A percentile compares a stretch with the other conserved stretches of the same genome.
Conservation (phyloP, 2,329 filamentous ascomycete species). For the Phoma herbarum region DNA sequence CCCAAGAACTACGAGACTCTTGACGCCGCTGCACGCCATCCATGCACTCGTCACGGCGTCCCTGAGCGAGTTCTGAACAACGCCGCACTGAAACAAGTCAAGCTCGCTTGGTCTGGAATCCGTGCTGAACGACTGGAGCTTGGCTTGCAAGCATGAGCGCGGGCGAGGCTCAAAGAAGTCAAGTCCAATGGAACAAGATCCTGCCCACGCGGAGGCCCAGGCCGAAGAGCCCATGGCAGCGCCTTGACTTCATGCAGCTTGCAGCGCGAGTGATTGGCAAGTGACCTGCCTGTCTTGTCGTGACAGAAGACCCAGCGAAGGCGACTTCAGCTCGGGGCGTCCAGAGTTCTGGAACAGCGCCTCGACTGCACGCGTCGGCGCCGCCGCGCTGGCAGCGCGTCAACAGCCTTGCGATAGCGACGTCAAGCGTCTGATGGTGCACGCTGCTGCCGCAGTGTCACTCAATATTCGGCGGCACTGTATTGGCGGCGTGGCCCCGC, state of each 20-base stretch:
- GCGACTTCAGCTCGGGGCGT: conserved; percentile 7
- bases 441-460: not conserved
- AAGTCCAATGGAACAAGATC: not conserved
- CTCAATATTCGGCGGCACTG: not conserved
- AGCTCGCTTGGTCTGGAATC: conserved; percentile 25
- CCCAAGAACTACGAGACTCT: conserved; percentile 11
- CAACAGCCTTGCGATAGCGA: conserved; percentile 17
- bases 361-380: conserved; percentile 19
- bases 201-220: conserved; percentile 28
- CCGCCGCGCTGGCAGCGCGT: conserved; percentile 9
- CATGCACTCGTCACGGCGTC: conserved; percentile 23
- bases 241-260: conserved; percentile 26
- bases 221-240: conserved; percentile 30
- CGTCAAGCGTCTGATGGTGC: conserved; percentile 11
- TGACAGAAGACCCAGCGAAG: conserved; percentile 18
- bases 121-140: conserved; percentile 27
- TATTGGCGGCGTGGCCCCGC: conserved; percentile 13
- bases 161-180: conserved; percentile 10
- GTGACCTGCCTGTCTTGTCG: conserved; percentile 25
- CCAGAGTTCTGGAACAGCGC: conserved; percentile 15
- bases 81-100: conserved; percentile 21
- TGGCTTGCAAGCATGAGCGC: conserved; percentile 27
- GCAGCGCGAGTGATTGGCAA: conserved; percentile 21
- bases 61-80: conserved; percentile 23
- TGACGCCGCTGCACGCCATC: conserved; percentile 25